phyloP scores from a whole-genome alignment of 305 asterid species.

The Solanum hybrid region DNA sequence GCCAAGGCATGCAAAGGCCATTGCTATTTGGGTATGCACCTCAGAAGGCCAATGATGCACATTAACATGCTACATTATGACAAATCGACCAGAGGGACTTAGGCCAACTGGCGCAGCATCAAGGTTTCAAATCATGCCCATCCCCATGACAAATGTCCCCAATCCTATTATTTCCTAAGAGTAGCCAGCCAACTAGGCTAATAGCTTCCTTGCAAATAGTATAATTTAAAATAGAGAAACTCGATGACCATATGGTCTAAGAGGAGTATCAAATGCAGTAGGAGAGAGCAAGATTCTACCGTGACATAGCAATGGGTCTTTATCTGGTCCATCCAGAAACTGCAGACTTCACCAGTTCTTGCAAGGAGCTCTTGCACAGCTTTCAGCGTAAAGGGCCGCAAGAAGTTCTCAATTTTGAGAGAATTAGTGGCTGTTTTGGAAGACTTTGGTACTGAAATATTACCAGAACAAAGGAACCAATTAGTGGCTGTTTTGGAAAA shows the following conservation, averaged over 20 bases:
- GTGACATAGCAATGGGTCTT: conserved; percentile 11
- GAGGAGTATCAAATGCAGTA: neutral
- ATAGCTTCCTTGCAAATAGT: neutral
- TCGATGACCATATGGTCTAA: neutral
- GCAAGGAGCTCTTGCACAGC: conserved; percentile 12
- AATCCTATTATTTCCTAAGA: neutral
- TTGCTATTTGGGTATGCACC: neutral
- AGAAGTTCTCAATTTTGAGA: conserved; percentile 24
- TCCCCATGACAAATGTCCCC: neutral
- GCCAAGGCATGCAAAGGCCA: neutral
- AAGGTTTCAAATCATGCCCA: neutral
- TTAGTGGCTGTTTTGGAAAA: conserved; percentile 18
- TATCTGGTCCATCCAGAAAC: conserved; percentile 28
- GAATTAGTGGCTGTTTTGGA: conserved; percentile 21
- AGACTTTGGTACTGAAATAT: conserved; percentile 19
- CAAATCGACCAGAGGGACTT: neutral
- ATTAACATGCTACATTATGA: neutral
- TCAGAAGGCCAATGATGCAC: neutral
- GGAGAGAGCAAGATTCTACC: neutral
- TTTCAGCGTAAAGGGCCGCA: conserved; percentile 18
- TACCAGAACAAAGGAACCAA: conserved; percentile 1
- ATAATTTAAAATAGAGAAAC: neutral
- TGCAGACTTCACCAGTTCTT: conserved; percentile 15
- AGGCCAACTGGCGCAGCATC: neutral
- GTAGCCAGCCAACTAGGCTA: neutral